Conservation (phyloP, 208 protist genomes). For the Leishmania lainsoni region DNA sequence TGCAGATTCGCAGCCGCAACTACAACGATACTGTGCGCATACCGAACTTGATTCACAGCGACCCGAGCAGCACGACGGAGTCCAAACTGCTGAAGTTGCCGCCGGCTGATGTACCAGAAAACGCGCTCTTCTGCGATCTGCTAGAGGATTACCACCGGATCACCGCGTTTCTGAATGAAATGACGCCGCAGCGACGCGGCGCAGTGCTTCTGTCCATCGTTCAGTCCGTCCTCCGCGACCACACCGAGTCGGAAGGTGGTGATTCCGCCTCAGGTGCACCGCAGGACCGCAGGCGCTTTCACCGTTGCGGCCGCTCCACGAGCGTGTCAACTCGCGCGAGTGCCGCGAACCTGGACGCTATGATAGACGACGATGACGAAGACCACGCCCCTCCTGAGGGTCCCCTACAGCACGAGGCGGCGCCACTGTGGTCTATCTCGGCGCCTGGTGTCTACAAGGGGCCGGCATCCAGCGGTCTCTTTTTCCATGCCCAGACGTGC, state of each 20-base stretch:
- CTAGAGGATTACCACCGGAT: slow-evolving; percentile 59
- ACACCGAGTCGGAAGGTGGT: slow-evolving; percentile 8
- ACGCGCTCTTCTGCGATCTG: slow-evolving; percentile 60
- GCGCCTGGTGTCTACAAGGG: slow-evolving; percentile 52
- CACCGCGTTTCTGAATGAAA: slow-evolving; percentile 26
- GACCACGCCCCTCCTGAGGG: neutral
- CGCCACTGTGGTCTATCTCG: slow-evolving; percentile 9
- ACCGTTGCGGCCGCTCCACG: slow-evolving; percentile 10
- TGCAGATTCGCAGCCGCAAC: slow-evolving; percentile 71
- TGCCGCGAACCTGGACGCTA: slow-evolving; percentile 22
- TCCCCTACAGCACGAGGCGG: neutral
- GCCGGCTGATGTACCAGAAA: slow-evolving; percentile 75
- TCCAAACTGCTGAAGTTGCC: slow-evolving; percentile 67
- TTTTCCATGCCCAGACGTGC: slow-evolving; percentile 73
- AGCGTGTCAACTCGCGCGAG: slow-evolving; percentile 22
- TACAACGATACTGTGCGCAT: slow-evolving; percentile 74
- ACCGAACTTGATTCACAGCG: slow-evolving; percentile 66
- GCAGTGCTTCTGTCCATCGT: slow-evolving; percentile 43
- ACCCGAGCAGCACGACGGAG: slow-evolving; percentile 62
- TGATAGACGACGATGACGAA: slow-evolving; percentile 9
- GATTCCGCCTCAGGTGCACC: neutral
- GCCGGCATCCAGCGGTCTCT: slow-evolving; percentile 42
- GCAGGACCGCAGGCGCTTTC: slow-evolving; percentile 14
- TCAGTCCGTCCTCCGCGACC: slow-evolving; percentile 43
- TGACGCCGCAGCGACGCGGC: slow-evolving; percentile 17